Evolutionary conservation across 2,329 filamentous ascomycete species (phyloP), one percentile per base, ranked within the genome.

Genomic region (Aspergillus sp.): DNA sequence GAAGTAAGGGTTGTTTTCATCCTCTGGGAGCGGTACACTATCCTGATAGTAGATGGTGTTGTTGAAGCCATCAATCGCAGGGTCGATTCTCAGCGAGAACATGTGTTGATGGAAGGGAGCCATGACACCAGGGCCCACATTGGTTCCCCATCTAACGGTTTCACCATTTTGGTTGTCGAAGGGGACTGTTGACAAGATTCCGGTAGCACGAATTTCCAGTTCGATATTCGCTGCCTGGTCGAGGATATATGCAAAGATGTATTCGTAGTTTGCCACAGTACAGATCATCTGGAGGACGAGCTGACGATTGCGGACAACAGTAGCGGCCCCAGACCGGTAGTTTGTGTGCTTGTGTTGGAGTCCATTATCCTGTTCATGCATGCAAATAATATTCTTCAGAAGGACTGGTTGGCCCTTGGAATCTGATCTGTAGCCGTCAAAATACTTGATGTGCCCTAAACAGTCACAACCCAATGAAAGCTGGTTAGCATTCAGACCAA

Each of bases 81-180:
- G 86, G 69, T 89, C 87, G 13, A 89, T 79, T 8, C 87, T 84
- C 5, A 89, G 80, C 3, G 84, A 88, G 78, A 93, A 92, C 73
- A 92, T 90, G 75, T 93, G 91, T 72, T 93, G 90, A 70, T 93
- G 90, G 75, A 90, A 87, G 0, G 82, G 80, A 2, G 88, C 89
- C 38, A 92, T 84, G 17, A 89, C 88, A 48, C 89, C 88, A 0
- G 88, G 88, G 61, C 89, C 87, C 5, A 91, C 87, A 46, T 90
- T 84, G 0, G 88, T 91, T 38, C 88, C 89, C 79, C 85, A 90
- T 2, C 86, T 84, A 3, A 90, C 87, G 13, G 84, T 83, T 54
- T 87, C 73, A 15, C 85, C 87, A 62, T 89, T 84, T 28, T 76
- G 71, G 56, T 80, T 77, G 61, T 90, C 87, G 65, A 90, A 87